Evolutionary conservation across 139 green algal species (phyloP).

Genomic region (Chlorella sp.): DNA sequence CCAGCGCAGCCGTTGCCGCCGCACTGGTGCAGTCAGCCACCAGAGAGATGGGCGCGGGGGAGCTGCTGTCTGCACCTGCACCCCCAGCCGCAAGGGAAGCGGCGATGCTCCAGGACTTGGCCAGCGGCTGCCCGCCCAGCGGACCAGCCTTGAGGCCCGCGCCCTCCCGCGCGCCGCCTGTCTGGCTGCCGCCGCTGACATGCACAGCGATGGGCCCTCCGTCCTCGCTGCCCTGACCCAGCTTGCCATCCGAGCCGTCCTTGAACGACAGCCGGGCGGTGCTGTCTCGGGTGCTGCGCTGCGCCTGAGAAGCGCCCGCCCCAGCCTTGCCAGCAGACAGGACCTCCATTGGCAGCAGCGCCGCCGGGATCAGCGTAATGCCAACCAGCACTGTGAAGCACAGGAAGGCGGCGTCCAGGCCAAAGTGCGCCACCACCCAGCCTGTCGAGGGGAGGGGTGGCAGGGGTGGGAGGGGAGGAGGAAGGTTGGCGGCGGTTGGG

Average conservation of each 20-base stretch:
- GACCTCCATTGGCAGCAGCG: constrained; percentile 22
- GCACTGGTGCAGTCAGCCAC: neutral
- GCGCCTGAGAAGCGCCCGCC: neutral
- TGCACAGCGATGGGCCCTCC: neutral
- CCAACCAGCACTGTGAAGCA: constrained; percentile 9
- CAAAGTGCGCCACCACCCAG: constrained; percentile 1
- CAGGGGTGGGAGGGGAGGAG: too few species aligned
- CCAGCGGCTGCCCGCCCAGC: constrained; percentile 3
- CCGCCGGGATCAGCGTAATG: neutral
- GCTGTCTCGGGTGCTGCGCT: neutral
- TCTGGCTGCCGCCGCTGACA: constrained; percentile 6
- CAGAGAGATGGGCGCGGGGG: neutral
- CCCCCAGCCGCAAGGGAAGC: neutral
- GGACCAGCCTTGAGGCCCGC: too few species aligned
- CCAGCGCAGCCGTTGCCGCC: neutral
- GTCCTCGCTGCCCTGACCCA: neutral
- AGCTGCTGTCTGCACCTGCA: neutral
- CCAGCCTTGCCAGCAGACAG: neutral
- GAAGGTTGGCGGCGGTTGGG: too few species aligned
- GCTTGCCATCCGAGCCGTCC: neutral
- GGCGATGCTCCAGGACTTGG: neutral
- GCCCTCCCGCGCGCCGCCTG: neutral
- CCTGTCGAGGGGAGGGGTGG: too few species aligned
- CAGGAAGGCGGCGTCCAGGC: constrained; percentile 21
- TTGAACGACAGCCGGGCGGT: neutral